Evolutionary conservation across 2,329 filamentous ascomycete species (phyloP), one percentile per base, ranked within the genome.

Genomic region (Fusarium palustre): DNA sequence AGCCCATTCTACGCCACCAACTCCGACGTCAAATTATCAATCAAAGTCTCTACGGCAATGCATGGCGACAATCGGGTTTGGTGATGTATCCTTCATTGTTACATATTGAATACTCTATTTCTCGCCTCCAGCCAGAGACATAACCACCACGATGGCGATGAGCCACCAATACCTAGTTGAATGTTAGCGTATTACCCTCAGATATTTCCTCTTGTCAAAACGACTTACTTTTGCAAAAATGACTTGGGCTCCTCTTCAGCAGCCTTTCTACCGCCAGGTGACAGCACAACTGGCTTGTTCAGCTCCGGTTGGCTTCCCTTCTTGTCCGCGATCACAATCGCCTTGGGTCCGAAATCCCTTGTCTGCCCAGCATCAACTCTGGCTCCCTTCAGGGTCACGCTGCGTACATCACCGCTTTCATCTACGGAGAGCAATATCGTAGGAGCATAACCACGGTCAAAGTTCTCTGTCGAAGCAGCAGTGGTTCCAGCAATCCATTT

Each of bases 131-230:
- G 84, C 81, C 66, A 89, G 71, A 9, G 87, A 76, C 68, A 91
- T 76, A 49, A 90, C 72, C 30, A 84, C 80, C 28, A 82, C 83
- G 30, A 87, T 82, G 22, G 80, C 84, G 78, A 89, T 78, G 70
- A 88, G 76, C 88, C 88, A 91, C 89, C 89, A 91, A 76, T 91
- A 91, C 78, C 88, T 90, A 69, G 53, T 57, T 28, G 47, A 58
- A 28, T 28, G 75, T 83, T 77, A 85, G 81, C 75, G 76, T 60
- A 58, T 33, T 13, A 18, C 34, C 28, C 42, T 28, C 18, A 13
- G n/a, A 15, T 7, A 7, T 24, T 9, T 36, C 18, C 38, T 31
- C 30, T 34, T 20, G 5, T 38, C 30, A 22, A 28, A 24, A 12
- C 15, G 31, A 83, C 85, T 73, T 82, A 91, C 89, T 90, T 91